Evolutionary conservation across 1,284 basidiomycete genomes (phyloP), one percentile per base, ranked within the genome.

Genomic region (Meripilus lineatus): DNA sequence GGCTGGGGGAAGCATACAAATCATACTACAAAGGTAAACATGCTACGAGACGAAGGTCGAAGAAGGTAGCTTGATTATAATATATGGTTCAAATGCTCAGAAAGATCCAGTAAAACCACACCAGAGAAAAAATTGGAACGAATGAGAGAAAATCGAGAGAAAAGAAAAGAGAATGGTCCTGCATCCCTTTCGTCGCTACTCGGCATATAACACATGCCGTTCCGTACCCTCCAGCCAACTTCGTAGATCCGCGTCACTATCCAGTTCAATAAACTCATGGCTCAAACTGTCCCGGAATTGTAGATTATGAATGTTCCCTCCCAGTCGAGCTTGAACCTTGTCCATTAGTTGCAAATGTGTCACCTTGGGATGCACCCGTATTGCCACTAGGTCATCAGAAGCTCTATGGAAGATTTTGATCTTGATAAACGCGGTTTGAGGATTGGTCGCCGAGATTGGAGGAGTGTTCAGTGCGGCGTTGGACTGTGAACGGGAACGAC

Each of bases 321-420:
- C 93, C 5, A 99, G 69, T 38, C 94, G 79, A 42, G 87, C 79
- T 52, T 89, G 81, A 25, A 96, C 89, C 68, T 98, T 99, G 40
- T 85, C 86, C 70, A 97, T 80, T 49, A 99, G 73, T 58, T 95
- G 89, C 11, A 67, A 70, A 56, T 89, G 85, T 4, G 89, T 81
- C 24, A 98, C 93, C 28, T 77, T 79, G n/a, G 95, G 93, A 56
- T 95, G 93, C 33, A 98, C 94, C n/a, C 96, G 84, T 42, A 99
- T 92, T 3, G 96, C 95, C 49, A 99, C 92, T 41, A 99, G 72
- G 62, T 98, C 95, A 61, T 97, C 91, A 21, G 92, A 86, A 48
- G 86, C 75, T 24, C 87, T 77, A 64, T 96, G 88, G 59, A 95
- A 96, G 44, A 99, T 92, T 70, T 99, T 99, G 69, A 99, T 96